Evolutionary conservation across 305 asterid species (phyloP), one percentile per base, ranked within the genome.

Genomic region (Fraxinus angustifolia): DNA sequence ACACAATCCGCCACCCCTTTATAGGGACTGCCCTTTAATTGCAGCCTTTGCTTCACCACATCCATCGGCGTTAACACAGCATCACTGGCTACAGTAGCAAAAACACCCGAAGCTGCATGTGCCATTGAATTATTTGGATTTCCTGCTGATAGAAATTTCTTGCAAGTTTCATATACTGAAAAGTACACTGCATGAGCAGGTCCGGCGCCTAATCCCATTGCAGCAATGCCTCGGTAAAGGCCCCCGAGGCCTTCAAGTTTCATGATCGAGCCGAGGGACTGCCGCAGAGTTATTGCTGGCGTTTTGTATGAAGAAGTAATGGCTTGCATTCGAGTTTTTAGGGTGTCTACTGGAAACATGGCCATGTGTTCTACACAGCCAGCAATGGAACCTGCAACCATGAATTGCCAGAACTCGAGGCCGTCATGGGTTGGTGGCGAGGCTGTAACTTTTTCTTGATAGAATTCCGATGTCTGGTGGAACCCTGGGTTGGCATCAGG

Each of bases 31-130:
- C 88, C 90, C 78, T 82, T 83, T 77, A 91, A 42, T 88, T 91
- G 96, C 83, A 91, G 76, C 83, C 92, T 82, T 67, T 91, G 95
- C 88, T 90, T 91, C 85, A 91, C 96, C 85, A 91, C 89, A 77
- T 90, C 93, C 96, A 91, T 90, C 0, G 93, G 96, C n/a, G 93
- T 90, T 7, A 90, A 58, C 76, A 91, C 91, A 0, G 96, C 91
- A 28, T 91, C 93, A 8, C 93, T 90, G 0, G 92, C 88, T 8
- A 91, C 89, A 0, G 93, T 90, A 1, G 93, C 93, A 0, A 86
- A 53, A 60, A 89, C 89, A 0, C 93, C 93, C 0, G 93, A 87
- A 42, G 86, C 84, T 0, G 95, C 92, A 3, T 91, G 93, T 2
- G 90, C 92, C 1, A 58, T 16, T 0, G 91, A 73, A 79, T 83